phyloP scores from a whole-genome alignment of 305 asterid species.

The Solanum aculeatissimum region DNA sequence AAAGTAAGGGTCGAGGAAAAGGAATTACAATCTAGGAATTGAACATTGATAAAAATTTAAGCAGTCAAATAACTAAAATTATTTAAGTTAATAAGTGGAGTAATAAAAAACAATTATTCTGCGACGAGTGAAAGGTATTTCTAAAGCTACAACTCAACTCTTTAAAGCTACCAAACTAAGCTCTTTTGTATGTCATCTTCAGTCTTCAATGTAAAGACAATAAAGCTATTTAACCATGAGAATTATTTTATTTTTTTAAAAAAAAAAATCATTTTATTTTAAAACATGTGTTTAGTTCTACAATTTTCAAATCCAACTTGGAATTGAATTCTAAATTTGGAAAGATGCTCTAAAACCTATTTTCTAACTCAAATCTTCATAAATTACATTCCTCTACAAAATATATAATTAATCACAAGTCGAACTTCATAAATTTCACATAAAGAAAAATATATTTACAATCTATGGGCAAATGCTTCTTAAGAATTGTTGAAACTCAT shows the following conservation, averaged over 20 bases:
- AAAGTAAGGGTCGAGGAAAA: too few relatives aligned
- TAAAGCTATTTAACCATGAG: background rate
- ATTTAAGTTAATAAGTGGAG: too few relatives aligned
- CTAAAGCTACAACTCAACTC: too few relatives aligned
- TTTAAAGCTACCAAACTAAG: background rate
- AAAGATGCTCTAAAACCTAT: background rate
- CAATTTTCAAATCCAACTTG: too few relatives aligned
- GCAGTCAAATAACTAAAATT: too few relatives aligned
- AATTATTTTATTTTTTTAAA: background rate
- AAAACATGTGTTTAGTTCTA: too few relatives aligned
- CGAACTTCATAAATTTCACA: background rate
- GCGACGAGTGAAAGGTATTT: too few relatives aligned
- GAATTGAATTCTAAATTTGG: background rate
- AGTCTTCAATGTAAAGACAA: background rate
- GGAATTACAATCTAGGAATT: too few relatives aligned
- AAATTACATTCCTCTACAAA: background rate
- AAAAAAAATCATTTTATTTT: background rate
- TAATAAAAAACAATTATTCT: too few relatives aligned
- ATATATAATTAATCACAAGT: background rate
- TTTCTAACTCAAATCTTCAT: background rate
- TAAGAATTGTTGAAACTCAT: background rate
- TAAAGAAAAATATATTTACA: background rate
- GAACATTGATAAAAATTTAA: too few relatives aligned
- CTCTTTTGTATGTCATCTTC: background rate
- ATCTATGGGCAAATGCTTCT: background rate